phyloP scores from a whole-genome alignment of 148 eudicot species.

The Vaccinium myrtillus region DNA sequence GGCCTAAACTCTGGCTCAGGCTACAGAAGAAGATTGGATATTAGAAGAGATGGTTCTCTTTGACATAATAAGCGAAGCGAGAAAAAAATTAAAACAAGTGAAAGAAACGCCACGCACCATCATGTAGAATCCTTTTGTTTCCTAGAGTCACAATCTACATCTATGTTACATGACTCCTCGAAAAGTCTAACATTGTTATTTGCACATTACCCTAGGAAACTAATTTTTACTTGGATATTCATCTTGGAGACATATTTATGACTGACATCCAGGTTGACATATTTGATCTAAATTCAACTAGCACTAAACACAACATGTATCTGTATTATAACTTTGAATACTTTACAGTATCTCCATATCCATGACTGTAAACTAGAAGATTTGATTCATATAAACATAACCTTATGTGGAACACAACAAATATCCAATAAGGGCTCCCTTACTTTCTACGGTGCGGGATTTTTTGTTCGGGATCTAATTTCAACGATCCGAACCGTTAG shows the following conservation, averaged over 20 bases:
- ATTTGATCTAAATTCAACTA: too few relatives aligned
- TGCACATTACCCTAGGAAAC: background rate
- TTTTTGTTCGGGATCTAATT: too few relatives aligned
- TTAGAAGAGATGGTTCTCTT: background rate
- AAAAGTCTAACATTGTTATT: background rate
- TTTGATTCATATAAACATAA: background rate
- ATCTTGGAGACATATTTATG: background rate
- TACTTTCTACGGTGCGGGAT: too few relatives aligned
- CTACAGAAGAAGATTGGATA: constrained; percentile 32
- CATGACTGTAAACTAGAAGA: background rate
- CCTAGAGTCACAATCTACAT: background rate
- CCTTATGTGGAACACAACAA: background rate
- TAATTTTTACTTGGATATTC: background rate
- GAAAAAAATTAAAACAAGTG: background rate
- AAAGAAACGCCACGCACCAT: background rate
- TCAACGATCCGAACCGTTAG: too few relatives aligned
- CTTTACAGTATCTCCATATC: background rate
- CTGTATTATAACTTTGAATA: background rate
- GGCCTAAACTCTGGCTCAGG: constrained; percentile 93
- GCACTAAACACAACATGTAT: background rate
- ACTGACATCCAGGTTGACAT: background rate
- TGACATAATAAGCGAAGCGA: background rate
- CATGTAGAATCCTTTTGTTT: background rate
- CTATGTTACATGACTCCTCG: background rate
- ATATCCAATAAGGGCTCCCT: too few relatives aligned